phyloP scores from a whole-genome alignment of 2,329 filamentous ascomycete genomes.

The Phoma sp. region DNA sequence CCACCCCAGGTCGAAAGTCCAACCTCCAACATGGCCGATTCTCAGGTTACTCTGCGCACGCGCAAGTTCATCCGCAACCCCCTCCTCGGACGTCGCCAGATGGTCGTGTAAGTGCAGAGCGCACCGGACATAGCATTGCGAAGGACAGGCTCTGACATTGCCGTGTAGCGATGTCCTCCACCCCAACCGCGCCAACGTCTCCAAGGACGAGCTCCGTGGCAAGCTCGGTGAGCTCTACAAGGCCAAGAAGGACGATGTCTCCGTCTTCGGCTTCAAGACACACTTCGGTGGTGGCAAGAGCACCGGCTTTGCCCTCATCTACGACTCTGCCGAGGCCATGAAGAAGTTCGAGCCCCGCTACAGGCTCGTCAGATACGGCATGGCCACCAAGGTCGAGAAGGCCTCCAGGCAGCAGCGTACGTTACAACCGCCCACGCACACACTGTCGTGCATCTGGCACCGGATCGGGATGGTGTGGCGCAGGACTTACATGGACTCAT shows the following conservation, averaged over 20 bases:
- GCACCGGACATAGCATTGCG: constrained; percentile 20
- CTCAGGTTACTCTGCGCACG: constrained; percentile 71
- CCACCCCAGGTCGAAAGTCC: constrained; percentile 40
- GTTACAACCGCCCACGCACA: constrained; percentile 53
- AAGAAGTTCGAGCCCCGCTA: constrained; percentile 99
- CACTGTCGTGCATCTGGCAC: constrained; percentile 11
- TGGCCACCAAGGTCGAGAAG: constrained; percentile 95
- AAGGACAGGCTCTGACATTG: constrained; percentile 39
- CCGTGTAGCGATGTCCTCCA: constrained; percentile 92
- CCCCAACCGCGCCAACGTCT: constrained; percentile 97
- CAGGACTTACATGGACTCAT: constrained; percentile 33
- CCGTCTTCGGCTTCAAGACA: constrained; percentile 97
- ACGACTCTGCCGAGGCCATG: constrained; percentile 97
- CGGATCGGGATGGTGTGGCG: constrained; percentile 12
- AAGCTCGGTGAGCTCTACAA: constrained; percentile 98
- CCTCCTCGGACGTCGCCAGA: constrained; percentile 98
- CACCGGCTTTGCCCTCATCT: constrained; percentile 97
- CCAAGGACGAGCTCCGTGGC: constrained; percentile 96
- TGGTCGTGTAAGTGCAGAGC: constrained; percentile 81
- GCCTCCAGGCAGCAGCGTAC: constrained; percentile 98
- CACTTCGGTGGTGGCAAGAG: constrained; percentile 99
- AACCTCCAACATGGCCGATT: constrained; percentile 79
- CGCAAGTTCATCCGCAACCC: constrained; percentile 99
- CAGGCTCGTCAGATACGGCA: constrained; percentile 91
- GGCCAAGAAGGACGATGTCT: constrained; percentile 95